Percentiles rank a stretch among this genome's conserved stretches.
Conservation (phyloP, 1,139 yeast genomes). For the Yamadazyma diospyri region DNA sequence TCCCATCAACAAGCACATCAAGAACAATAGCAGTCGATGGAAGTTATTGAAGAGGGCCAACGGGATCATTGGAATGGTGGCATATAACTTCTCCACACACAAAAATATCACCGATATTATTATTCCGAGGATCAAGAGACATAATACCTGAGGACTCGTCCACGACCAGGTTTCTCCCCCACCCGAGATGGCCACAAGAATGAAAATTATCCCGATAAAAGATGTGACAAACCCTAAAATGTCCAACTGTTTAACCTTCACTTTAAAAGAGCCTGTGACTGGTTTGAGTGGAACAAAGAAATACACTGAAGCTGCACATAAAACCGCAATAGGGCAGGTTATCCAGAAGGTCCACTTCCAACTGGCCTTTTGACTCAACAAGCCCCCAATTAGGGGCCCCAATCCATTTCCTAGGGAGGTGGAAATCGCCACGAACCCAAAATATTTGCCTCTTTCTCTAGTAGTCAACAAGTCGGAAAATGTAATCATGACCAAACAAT, state of each 20-base stretch:
- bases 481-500: slow-evolving; percentile 41
- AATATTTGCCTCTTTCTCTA: slow-evolving; percentile 41
- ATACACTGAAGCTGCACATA: slow-evolving; percentile 21
- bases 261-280: slow-evolving; percentile 21
- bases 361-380: slow-evolving; percentile 35
- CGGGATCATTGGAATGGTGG: slow-evolving; percentile 46
- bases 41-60: slow-evolving; percentile 45
- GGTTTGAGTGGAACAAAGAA: slow-evolving; percentile 26
- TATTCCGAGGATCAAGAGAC: slow-evolving; percentile 45
- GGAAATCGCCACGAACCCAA: slow-evolving; percentile 44
- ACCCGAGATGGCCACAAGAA: slow-evolving; percentile 49
- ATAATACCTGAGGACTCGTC: slow-evolving; percentile 45
- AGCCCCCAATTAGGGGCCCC: slow-evolving; percentile 55
- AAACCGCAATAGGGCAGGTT: slow-evolving; percentile 38
- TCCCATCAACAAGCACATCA: slow-evolving; percentile 45
- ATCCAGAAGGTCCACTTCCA: slow-evolving; percentile 53
- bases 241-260: slow-evolving; percentile 42
- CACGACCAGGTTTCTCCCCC: slow-evolving; percentile 52
- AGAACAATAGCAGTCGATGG: slow-evolving; percentile 30
- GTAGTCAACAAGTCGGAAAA: slow-evolving; percentile 41
- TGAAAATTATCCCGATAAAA: slow-evolving; percentile 38
- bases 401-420: slow-evolving; percentile 54
- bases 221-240: slow-evolving; percentile 45
- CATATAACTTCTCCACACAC: slow-evolving; percentile 27
- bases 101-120: slow-evolving; percentile 33